Evolutionary conservation across 2,329 filamentous ascomycete species (phyloP).

Genomic region (Pseudogymnoascus sp.): DNA sequence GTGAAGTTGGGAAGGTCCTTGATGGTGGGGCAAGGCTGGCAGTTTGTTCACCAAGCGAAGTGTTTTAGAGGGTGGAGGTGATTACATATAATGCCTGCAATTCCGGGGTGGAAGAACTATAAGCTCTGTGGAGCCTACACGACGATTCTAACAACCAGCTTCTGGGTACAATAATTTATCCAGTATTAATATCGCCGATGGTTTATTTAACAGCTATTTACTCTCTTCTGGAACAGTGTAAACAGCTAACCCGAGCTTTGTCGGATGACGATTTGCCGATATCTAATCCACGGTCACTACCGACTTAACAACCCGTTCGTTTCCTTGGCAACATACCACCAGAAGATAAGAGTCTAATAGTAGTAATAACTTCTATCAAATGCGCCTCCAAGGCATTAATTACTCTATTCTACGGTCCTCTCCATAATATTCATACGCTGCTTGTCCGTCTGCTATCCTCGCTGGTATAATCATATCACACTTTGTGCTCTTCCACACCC

Average conservation of each 20-base stretch:
- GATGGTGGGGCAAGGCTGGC: slow-evolving; percentile 11
- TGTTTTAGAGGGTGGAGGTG: slow-evolving; percentile 10
- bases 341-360: not conserved
- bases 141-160: slow-evolving; percentile 1
- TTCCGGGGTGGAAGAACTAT: slow-evolving; percentile 7
- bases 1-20: slow-evolving; percentile 8
- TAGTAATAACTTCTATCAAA: not conserved
- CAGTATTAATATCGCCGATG: not conserved
- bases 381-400: not conserved
- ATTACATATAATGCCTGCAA: slow-evolving; percentile 9
- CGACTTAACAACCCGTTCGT: not conserved
- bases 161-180: not conserved
- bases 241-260: not conserved
- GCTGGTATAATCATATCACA: not conserved
- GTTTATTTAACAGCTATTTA: not conserved
- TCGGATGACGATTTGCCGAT: slow-evolving; percentile 3
- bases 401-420: not conserved
- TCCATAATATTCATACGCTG: not conserved
- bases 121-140: slow-evolving; percentile 1
- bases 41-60: slow-evolving; percentile 9
- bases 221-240: not conserved
- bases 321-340: slow-evolving; percentile 2
- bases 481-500: slow-evolving; percentile 11
- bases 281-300: not conserved
- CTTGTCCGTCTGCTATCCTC: not conserved